Evolutionary conservation across 768 basidiomycete species (phyloP).

Genomic region (Tulasnella sp.): DNA sequence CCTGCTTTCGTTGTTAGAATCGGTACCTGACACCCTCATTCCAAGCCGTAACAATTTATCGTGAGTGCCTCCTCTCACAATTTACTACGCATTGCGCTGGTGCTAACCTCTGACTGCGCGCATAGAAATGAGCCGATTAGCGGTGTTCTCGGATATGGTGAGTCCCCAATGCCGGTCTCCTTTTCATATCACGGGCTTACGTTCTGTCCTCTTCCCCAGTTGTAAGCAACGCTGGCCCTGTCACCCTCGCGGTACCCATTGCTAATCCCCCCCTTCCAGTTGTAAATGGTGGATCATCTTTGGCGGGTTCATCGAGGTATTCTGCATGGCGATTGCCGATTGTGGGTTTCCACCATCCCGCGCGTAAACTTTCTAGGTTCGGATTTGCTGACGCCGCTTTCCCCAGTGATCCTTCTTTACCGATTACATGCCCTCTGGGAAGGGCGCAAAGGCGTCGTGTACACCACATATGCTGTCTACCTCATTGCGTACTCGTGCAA

Average conservation of each 20-base stretch:
- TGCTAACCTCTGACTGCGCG: not conserved
- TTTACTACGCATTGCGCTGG: not conserved
- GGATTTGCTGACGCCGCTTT: not conserved
- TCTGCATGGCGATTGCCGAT: not conserved
- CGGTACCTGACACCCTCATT: not conserved
- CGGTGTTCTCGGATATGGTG: not conserved
- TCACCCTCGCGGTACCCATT: too few relatives aligned
- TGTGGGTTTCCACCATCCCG: not conserved
- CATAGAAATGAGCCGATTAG: not conserved
- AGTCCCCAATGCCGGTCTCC: not conserved
- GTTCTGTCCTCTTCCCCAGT: not conserved
- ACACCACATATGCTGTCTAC: not conserved
- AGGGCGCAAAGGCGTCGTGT: not conserved
- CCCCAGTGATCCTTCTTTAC: not conserved
- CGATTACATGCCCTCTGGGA: not conserved
- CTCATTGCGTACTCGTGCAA: not conserved
- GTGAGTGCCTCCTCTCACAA: not conserved
- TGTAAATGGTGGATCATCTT: not conserved
- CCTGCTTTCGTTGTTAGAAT: not conserved
- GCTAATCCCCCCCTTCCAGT: not conserved
- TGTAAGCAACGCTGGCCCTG: not conserved
- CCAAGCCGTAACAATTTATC: not conserved
- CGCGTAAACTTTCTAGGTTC: not conserved
- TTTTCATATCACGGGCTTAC: not conserved
- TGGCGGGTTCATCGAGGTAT: not conserved